Evolutionary conservation across 208 protist species (phyloP).

Genomic region (Vickermania spadyakhi): DNA sequence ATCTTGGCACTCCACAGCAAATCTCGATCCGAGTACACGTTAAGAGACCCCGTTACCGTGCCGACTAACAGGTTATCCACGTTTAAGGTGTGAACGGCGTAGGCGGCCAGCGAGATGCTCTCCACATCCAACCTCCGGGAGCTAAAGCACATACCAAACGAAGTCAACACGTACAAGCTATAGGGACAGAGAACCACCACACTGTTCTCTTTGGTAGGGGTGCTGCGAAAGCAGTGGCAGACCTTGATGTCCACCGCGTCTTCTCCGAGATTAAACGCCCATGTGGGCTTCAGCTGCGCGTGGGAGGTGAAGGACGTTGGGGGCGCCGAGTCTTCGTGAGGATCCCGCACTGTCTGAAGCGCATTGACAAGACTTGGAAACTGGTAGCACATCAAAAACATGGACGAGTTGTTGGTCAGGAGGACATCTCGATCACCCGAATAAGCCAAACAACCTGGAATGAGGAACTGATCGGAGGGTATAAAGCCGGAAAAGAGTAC

Average conservation of each 20-base stretch:
- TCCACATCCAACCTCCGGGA: slow-evolving; percentile 72
- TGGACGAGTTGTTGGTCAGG: slow-evolving; percentile 70
- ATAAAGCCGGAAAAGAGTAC: slow-evolving; percentile 65
- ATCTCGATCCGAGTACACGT: slow-evolving; percentile 75
- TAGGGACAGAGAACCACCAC: slow-evolving; percentile 79
- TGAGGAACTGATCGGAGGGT: slow-evolving; percentile 61
- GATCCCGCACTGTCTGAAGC: background rate
- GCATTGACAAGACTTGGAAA: slow-evolving; percentile 45
- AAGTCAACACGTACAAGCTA: slow-evolving; percentile 55
- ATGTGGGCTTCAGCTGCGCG: slow-evolving; percentile 22
- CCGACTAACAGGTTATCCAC: slow-evolving; percentile 83
- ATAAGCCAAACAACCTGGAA: slow-evolving; percentile 72
- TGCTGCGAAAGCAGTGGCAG: slow-evolving; percentile 37
- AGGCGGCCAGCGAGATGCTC: slow-evolving; percentile 36
- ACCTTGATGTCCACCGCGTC: slow-evolving; percentile 74
- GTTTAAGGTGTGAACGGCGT: slow-evolving; percentile 31
- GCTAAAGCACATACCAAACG: slow-evolving; percentile 32
- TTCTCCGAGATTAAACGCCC: slow-evolving; percentile 79
- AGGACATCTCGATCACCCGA: slow-evolving; percentile 35
- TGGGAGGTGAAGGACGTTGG: background rate
- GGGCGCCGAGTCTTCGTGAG: background rate
- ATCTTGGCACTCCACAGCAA: slow-evolving; percentile 86
- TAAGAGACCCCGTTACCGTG: slow-evolving; percentile 45
- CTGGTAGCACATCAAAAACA: slow-evolving; percentile 76
- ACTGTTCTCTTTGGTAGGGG: slow-evolving; percentile 29